phyloP scores from a whole-genome alignment of 345 rosid genomes.

The Populus pruinosa region DNA sequence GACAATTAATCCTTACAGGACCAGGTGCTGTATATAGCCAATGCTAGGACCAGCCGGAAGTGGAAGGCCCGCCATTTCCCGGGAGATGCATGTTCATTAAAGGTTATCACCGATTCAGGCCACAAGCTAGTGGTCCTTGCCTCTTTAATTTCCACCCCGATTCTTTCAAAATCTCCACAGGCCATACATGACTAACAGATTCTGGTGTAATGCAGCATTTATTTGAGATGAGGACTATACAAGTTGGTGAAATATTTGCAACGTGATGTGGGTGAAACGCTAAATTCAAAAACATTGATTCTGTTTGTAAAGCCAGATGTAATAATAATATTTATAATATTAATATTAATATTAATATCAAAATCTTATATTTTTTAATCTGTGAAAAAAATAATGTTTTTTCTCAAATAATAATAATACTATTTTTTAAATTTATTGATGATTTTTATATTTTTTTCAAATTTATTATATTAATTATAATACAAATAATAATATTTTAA shows the following conservation, averaged over 20 bases:
- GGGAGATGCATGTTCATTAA: background rate
- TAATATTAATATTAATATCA: too few relatives aligned
- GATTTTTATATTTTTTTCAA: too few relatives aligned
- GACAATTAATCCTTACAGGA: too few relatives aligned
- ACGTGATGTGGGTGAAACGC: background rate
- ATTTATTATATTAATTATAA: too few relatives aligned
- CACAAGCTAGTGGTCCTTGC: background rate
- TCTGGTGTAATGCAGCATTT: background rate
- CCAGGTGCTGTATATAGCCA: too few relatives aligned
- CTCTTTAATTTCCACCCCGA: background rate
- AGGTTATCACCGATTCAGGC: background rate
- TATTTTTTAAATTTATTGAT: too few relatives aligned
- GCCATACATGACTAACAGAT: background rate
- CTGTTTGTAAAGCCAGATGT: rapidly evolving
- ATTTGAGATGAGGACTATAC: background rate
- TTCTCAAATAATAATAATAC: too few relatives aligned
- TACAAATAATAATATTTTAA: too few relatives aligned
- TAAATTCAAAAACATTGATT: too few relatives aligned
- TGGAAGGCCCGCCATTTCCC: background rate
- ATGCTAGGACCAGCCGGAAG: background rate
- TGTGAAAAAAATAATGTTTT: too few relatives aligned
- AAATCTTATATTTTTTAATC: too few relatives aligned
- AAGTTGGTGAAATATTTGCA: background rate
- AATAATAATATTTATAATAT: too few relatives aligned
- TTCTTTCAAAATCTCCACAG: background rate